Base-by-base conservation (phyloP, 805 yeast species). In the Spathaspora arborariae region DNA sequence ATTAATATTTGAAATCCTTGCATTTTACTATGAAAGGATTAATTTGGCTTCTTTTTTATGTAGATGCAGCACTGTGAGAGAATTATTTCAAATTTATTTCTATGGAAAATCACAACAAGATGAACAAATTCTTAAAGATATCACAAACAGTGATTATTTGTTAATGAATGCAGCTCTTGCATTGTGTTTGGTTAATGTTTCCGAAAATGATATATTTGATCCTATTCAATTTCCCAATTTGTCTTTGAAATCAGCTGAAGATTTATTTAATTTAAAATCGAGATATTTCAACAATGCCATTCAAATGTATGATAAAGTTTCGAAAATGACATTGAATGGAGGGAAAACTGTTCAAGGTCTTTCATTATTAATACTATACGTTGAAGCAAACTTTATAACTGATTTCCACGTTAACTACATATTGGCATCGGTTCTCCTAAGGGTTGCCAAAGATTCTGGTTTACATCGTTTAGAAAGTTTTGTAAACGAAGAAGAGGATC, bases 241-340 rank as follows among this genome's bases (percentile, higher is more conserved):
- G 39, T 20, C 45, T 4, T 5, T 33, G 2, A 24, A 46, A 3
- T 40, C 41, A 35, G 40, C 35, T 11, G 36, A 47, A 1, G 51
- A 58, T 2, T 41, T 63, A 24, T 45, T 38, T 5, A 49, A 46
- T 5, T 45, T 59, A 13, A 55, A 58, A 36, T 36, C 46, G 6
- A 42, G 41, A 4, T 54, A 58, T 19, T 56, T 63, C 33, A 49
- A 56, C 42, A 55, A 56, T 38, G 62, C 82, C 1, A 54, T 81
- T 20, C 74, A 63, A 52, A 82, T 78, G 57, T 82, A 73, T 52
- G 81, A 78, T 49, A 70, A 76, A 45, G 61, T 79, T 5, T 60
- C 75, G 3, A 58, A 75, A 2, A 53, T 68, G 21, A 74, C 75
- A 50, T 20, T 22, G 30, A 82, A 77, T 50, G 83, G 82, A 7